Conservation (phyloP, 768 basidiomycete species). For the Calocybe cyanea region DNA sequence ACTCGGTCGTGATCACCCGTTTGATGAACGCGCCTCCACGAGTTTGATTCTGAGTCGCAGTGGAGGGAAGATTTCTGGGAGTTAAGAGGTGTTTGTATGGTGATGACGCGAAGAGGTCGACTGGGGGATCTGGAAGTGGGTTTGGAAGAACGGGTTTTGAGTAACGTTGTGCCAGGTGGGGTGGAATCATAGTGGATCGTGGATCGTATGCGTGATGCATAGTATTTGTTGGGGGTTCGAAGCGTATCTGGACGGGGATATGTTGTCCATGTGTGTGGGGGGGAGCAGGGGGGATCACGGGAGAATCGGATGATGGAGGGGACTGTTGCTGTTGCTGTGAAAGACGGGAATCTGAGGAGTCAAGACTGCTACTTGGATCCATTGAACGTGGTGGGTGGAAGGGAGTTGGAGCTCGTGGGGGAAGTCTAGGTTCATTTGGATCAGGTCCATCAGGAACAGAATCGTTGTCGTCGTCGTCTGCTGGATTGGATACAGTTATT, state of each 20-base stretch:
- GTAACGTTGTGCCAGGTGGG: too few species aligned
- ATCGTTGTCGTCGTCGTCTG: background rate
- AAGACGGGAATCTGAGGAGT: too few species aligned
- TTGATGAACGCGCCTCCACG: slow-evolving; percentile 11
- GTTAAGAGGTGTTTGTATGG: slow-evolving; percentile 55
- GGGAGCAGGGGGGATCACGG: too few species aligned
- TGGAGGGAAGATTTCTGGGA: slow-evolving; percentile 47
- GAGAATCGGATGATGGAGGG: too few species aligned
- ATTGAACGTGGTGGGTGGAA: slow-evolving; percentile 53
- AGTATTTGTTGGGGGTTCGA: too few species aligned
- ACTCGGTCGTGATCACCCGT: slow-evolving; percentile 21
- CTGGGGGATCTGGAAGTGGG: slow-evolving; percentile 36
- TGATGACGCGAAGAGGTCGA: slow-evolving; percentile 25
- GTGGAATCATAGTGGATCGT: too few species aligned
- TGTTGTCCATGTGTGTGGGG: too few species aligned
- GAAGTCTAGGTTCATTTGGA: background rate
- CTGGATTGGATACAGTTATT: background rate
- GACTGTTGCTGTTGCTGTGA: too few species aligned
- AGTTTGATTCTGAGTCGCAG: slow-evolving; percentile 17
- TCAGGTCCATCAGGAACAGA: too few species aligned
- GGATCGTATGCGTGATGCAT: too few species aligned
- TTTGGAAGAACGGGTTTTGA: too few species aligned
- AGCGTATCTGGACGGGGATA: too few species aligned
- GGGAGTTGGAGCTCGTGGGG: slow-evolving; percentile 42
- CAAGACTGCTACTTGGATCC: background rate